Percentiles rank a stretch among this genome's conserved stretches.
phyloP scores from a whole-genome alignment of 2,329 filamentous ascomycete genomes.

The Exophiala viscosa region DNA sequence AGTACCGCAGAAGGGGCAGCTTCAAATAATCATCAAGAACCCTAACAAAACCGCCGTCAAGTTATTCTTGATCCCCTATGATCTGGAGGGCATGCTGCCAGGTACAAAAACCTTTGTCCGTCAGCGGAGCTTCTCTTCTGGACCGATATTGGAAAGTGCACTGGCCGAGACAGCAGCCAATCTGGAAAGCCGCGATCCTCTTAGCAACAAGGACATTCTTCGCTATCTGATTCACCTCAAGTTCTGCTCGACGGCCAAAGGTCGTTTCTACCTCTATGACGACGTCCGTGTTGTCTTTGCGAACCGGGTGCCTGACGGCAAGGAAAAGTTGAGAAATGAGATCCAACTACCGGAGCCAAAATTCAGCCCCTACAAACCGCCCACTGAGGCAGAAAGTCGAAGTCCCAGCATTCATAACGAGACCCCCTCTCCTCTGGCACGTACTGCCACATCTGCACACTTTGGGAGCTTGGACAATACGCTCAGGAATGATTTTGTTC shows the following conservation, averaged over 20 bases:
- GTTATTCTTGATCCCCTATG: conserved; percentile 88
- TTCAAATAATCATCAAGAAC: conserved; percentile 97
- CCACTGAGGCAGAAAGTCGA: conserved; percentile 44
- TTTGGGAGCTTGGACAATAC: conserved; percentile 20
- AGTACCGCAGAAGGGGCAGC: conserved; percentile 86
- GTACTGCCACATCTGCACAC: conserved; percentile 9
- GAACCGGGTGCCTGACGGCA: conserved; percentile 90
- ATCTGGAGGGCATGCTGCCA: conserved; percentile 85
- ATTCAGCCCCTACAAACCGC: conserved; percentile 77
- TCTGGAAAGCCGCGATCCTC: conserved; percentile 47
- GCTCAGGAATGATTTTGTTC: neutral
- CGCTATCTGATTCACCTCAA: conserved; percentile 90
- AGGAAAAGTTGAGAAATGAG: conserved; percentile 87
- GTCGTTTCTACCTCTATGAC: conserved; percentile 86
- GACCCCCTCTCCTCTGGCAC: conserved; percentile 51
- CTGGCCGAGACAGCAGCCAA: conserved; percentile 51
- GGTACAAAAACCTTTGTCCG: conserved; percentile 95
- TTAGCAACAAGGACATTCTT: conserved; percentile 62
- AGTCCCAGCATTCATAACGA: conserved; percentile 58
- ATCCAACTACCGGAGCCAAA: conserved; percentile 82
- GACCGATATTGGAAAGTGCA: conserved; percentile 74
- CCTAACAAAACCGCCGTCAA: conserved; percentile 98
- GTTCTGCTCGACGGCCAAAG: conserved; percentile 80
- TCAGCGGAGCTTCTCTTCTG: conserved; percentile 87
- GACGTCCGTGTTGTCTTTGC: conserved; percentile 93